Conservation (phyloP, 768 basidiomycete species). For the Auriscalpium orientale region DNA sequence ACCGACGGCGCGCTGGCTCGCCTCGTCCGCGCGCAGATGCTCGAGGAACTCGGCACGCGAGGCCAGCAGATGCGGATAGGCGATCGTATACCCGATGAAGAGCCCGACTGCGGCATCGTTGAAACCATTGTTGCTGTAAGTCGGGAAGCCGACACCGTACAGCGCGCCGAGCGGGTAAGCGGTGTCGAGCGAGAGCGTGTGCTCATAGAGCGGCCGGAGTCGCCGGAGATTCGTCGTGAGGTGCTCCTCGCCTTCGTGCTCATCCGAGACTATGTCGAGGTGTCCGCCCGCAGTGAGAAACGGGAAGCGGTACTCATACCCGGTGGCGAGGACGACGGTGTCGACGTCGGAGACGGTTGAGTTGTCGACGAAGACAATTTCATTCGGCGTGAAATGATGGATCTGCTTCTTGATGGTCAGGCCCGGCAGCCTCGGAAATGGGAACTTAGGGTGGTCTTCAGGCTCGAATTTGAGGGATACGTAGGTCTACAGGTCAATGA, state of each 20-base stretch:
- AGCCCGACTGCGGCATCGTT: conserved; percentile 44
- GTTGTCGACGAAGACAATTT: conserved; percentile 42
- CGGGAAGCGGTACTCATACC: conserved; percentile 45
- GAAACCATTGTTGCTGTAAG: conserved; percentile 38
- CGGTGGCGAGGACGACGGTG: conserved; percentile 44
- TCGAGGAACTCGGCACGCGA: conserved; percentile 27
- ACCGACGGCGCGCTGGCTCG: conserved; percentile 29
- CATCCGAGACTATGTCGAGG: conserved; percentile 14
- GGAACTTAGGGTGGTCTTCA: conserved; percentile 9
- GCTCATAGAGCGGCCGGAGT: conserved; percentile 46
- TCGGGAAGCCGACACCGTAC: conserved; percentile 46
- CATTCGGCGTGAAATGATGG: conserved; percentile 37
- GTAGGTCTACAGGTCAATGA: conserved; percentile 30
- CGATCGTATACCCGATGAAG: conserved; percentile 38
- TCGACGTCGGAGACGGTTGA: conserved; percentile 33
- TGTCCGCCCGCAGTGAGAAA: conserved; percentile 29
- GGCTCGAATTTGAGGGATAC: conserved; percentile 31
- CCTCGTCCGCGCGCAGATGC: conserved; percentile 36
- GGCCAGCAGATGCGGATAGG: conserved; percentile 34
- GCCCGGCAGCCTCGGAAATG: conserved; percentile 2
- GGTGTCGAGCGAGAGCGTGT: conserved; percentile 45
- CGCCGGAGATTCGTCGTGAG: conserved; percentile 45
- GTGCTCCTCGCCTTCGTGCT: conserved; percentile 8
- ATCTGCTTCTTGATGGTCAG: conserved; percentile 32
- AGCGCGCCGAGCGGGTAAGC: conserved; percentile 43